phyloP scores from a whole-genome alignment of 441 rosid genomes.

The Raphanus hybrid region DNA sequence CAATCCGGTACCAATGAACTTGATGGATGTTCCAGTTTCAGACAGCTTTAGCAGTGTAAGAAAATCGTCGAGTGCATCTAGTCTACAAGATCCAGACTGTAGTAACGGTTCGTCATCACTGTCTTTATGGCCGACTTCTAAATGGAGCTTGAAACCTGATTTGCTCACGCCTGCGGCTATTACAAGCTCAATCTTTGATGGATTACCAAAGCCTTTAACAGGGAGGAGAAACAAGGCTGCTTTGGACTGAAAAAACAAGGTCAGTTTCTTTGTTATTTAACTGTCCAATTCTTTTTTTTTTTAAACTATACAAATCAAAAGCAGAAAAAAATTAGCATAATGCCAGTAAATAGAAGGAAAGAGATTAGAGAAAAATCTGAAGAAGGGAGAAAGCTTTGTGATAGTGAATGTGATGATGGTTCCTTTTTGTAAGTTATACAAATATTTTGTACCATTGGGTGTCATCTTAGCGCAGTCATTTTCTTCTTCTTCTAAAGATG shows the following conservation, averaged over 20 bases:
- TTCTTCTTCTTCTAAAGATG: background rate
- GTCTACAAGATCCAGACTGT: conserved; percentile 62
- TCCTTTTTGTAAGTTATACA: conserved; percentile 27
- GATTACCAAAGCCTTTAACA: conserved; percentile 63
- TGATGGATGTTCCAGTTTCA: conserved; percentile 42
- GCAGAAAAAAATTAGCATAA: conserved; percentile 34
- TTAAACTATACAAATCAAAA: conserved; percentile 36
- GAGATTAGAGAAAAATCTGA: conserved; percentile 27
- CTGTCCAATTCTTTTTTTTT: conserved; percentile 29
- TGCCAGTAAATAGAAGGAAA: conserved; percentile 44
- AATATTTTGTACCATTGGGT: background rate
- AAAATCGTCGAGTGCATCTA: conserved; percentile 70
- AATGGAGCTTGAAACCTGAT: conserved; percentile 63
- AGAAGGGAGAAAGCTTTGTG: conserved; percentile 5
- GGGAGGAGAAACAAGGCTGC: conserved; percentile 68
- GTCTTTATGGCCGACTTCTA: conserved; percentile 54
- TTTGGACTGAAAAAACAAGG: conserved; percentile 44
- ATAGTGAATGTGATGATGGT: conserved; percentile 15
- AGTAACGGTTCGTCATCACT: conserved; percentile 38
- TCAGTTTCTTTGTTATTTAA: conserved; percentile 35
- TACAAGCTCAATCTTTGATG: conserved; percentile 69
- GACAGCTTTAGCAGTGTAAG: conserved; percentile 52
- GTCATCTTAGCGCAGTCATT: background rate
- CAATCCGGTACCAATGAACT: conserved; percentile 39
- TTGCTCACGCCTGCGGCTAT: conserved; percentile 56